These are phyloP conservation scores for Curvularia verruculosa DNA, from an alignment of 2,329 filamentous ascomycete genomes.

Conservation along the genomic window DNA sequence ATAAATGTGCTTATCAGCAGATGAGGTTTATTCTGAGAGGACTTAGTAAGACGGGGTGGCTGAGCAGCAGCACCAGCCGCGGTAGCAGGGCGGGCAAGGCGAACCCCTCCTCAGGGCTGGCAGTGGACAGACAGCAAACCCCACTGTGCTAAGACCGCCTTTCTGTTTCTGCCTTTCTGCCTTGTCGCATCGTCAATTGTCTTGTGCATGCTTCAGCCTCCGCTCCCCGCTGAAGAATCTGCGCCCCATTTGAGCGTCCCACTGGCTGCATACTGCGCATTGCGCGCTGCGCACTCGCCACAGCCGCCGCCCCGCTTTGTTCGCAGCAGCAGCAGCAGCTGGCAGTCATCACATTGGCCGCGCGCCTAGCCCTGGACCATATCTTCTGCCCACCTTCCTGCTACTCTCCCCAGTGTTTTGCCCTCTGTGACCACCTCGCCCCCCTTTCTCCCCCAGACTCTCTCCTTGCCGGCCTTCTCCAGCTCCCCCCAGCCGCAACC, in stretches of 20 bases:
- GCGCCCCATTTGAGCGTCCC: slow-evolving; percentile 17
- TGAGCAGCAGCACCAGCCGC: too few species aligned
- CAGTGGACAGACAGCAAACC: slow-evolving; percentile 21
- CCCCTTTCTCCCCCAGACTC: slow-evolving; percentile 1
- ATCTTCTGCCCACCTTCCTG: slow-evolving; percentile 27
- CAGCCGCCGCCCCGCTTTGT: slow-evolving; percentile 30
- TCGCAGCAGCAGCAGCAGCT: slow-evolving; percentile 17
- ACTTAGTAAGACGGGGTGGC: not conserved
- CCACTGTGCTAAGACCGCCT: slow-evolving; percentile 30
- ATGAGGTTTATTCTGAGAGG: not conserved
- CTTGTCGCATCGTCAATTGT: slow-evolving; percentile 22
- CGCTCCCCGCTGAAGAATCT: slow-evolving; percentile 25
- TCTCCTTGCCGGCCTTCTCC: slow-evolving; percentile 56
- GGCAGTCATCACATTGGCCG: slow-evolving; percentile 35
- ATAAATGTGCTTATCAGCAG: not conserved
- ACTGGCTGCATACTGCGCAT: slow-evolving; percentile 13
- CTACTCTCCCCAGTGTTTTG: slow-evolving; percentile 13
- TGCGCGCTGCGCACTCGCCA: slow-evolving; percentile 17
- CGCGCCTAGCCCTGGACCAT: slow-evolving; percentile 39
- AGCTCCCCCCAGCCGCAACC: slow-evolving; percentile 15
- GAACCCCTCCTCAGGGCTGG: slow-evolving; percentile 18
- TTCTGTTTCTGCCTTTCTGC: slow-evolving; percentile 12
- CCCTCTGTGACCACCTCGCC: slow-evolving; percentile 9
- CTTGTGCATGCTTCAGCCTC: slow-evolving; percentile 17
- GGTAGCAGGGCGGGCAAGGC: slow-evolving; percentile 7